A percentile compares a stretch with the other conserved stretches of the same genome.
These are phyloP conservation scores for Elaeis oleifera DNA, from an alignment of 202 grass and related monocot genomes.

Conservation along the genomic window DNA sequence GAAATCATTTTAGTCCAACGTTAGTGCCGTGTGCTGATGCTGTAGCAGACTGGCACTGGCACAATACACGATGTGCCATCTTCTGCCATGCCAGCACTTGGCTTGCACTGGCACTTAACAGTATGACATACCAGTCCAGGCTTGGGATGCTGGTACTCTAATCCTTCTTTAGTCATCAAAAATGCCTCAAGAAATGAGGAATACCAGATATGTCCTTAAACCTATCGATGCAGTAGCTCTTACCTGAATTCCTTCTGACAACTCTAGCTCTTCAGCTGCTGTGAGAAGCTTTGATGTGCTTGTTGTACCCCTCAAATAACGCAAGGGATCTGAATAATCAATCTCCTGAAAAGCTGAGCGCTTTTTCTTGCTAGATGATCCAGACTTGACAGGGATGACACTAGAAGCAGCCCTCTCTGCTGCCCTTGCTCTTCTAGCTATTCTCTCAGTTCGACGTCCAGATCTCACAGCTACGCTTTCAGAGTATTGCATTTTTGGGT, in stretches of 20 bases:
- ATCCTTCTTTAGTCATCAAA: too few relatives aligned
- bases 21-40: too few relatives aligned
- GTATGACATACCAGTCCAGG: too few relatives aligned
- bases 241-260: constrained; percentile 87
- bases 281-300: constrained; percentile 47
- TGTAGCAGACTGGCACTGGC: too few relatives aligned
- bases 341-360: constrained; percentile 34
- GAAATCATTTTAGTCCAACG: too few relatives aligned
- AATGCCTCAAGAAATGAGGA: too few relatives aligned
- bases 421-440: constrained; percentile 51
- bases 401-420: constrained; percentile 33
- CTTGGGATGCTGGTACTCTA: too few relatives aligned
- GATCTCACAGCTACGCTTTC: constrained; percentile 53
- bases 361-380: constrained; percentile 45
- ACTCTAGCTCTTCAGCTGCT: constrained; percentile 52
- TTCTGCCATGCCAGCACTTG: too few relatives aligned
- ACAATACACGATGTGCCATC: too few relatives aligned
- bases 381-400: constrained; percentile 18
- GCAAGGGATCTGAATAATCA: constrained; percentile 43
- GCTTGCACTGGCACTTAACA: too few relatives aligned
- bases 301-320: constrained; percentile 43
- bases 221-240: not conserved
- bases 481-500: constrained; percentile 4
- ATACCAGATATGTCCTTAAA: too few relatives aligned
- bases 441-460: constrained; percentile 52